Evolutionary conservation across 441 rosid genomes (phyloP), one percentile per base, ranked within the genome.

Genomic region (Pelargonium citronellum): DNA sequence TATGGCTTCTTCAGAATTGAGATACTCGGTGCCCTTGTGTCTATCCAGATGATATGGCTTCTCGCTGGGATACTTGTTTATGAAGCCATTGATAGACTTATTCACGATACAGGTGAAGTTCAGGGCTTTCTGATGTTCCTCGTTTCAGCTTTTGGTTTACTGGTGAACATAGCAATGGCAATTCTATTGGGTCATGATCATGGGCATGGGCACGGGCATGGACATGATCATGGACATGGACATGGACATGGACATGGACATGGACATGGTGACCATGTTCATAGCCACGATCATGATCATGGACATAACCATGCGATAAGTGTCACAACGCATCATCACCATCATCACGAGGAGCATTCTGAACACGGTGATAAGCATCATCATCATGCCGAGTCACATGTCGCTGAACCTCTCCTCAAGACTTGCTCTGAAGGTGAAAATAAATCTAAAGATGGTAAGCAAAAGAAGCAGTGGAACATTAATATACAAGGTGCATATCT

Each of bases 11-110:
- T 84, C 78, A 80, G 91, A 73, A 82, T 86, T 58, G 88, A 85
- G 83, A 85, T 87, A 62, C 85, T 87, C 11, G 91, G 91, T 41
- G 86, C 90, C 5, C 81, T 89, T 24, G 82, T 85, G 69, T 89
- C 91, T 37, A 89, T 87, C 58, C 91, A 84, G 75, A 73, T 89
- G 83, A 87, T 87, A 49, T 88, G 91, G 93, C 87, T 88, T 64
- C 91, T 88, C 24, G 81, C 89, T 34, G 93, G 93, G 16, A 85
- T 88, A 69, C 84, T 88, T 12, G 93, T 87, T 4, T 88, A 86
- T 16, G 91, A 88, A 77, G 93, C 93, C 75, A 84, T 88, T 39
- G 86, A 34, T 16, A 75, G 93, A 72, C 84, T 86, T 55, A 73
- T 88, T 20, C 24, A 87, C 66, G 79, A 80, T 10, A 80, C 79